These are phyloP conservation scores for Penicillium bovifimosum DNA, from an alignment of 495 filamentous ascomycete species.

Conservation along the genomic window DNA sequence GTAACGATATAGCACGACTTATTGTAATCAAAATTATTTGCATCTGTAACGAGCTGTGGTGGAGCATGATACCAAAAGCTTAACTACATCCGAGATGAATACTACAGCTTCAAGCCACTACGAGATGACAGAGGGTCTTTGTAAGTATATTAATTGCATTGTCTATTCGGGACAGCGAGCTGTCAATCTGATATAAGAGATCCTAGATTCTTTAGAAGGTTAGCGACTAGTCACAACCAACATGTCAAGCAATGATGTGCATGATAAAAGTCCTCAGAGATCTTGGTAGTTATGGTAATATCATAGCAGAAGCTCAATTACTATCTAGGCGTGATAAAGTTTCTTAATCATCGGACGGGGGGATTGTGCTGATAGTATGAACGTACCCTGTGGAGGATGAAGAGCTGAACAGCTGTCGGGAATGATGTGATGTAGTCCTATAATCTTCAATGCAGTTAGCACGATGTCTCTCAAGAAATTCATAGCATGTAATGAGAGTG, in stretches of 20 bases:
- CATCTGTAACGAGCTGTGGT: conserved; percentile 1
- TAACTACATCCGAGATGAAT: not conserved
- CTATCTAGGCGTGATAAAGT: conserved; percentile 74
- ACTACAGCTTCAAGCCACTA: not conserved
- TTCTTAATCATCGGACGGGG: conserved; percentile 64
- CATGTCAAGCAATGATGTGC: conserved; percentile 14
- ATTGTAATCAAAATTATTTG: conserved; percentile 28
- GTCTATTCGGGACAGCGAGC: not conserved
- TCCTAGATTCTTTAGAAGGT: conserved; percentile 17
- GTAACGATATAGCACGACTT: conserved; percentile 31
- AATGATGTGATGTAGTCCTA: not conserved
- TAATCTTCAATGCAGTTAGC: conserved; percentile 30
- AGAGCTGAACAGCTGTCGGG: not conserved
- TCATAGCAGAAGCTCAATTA: conserved; percentile 70
- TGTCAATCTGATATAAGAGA: not conserved
- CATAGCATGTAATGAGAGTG: conserved; percentile 8
- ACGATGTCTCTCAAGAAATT: conserved; percentile 10
- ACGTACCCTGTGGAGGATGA: conserved; percentile 17
- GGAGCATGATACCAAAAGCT: not conserved
- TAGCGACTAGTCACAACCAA: conserved; percentile 24
- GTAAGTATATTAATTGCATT: conserved; percentile 1
- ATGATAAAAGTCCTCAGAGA: conserved; percentile 60
- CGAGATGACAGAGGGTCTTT: not conserved
- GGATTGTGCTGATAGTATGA: not conserved
- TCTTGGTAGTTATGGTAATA: conserved; percentile 70